Conservation (phyloP, 208 protist species). For the Leishmania gerbilli region DNA sequence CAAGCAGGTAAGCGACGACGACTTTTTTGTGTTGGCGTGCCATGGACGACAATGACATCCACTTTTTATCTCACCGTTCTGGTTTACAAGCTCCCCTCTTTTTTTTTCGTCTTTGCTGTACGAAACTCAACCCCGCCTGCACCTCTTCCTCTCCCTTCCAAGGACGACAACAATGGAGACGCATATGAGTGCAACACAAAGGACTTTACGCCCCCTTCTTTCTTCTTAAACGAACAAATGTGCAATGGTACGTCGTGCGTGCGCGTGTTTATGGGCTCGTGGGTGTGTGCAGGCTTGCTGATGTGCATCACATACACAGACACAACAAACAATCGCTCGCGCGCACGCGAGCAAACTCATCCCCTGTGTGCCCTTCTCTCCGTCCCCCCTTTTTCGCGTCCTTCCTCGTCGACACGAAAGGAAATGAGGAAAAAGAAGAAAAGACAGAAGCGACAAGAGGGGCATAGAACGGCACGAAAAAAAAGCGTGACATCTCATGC, state of each 20-base stretch:
- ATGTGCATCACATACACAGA: not conserved
- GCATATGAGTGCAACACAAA: not conserved
- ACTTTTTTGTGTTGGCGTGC: not conserved
- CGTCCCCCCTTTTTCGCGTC: not conserved
- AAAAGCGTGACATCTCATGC: not conserved
- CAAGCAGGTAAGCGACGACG: not conserved
- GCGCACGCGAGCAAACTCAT: not conserved
- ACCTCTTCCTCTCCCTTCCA: not conserved
- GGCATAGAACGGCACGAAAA: not conserved
- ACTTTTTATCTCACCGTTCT: slow-evolving; percentile 8
- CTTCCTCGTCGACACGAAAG: too few species aligned
- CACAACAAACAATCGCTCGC: not conserved
- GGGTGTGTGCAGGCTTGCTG: not conserved
- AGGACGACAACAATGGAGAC: not conserved
- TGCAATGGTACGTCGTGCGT: not conserved
- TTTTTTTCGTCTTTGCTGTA: slow-evolving; percentile 1
- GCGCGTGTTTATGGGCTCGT: slow-evolving; percentile 2
- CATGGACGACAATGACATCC: not conserved
- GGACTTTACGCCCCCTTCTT: not conserved
- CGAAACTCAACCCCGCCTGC: not conserved
- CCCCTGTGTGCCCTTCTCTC: slow-evolving; percentile 13
- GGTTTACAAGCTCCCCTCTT: slow-evolving; percentile 6
- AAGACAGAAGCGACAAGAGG: not conserved
- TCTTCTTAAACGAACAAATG: not conserved
- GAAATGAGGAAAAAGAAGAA: not conserved